Base-by-base conservation (phyloP, 495 filamentous ascomycete species). In the Trichoderma parareesei region DNA sequence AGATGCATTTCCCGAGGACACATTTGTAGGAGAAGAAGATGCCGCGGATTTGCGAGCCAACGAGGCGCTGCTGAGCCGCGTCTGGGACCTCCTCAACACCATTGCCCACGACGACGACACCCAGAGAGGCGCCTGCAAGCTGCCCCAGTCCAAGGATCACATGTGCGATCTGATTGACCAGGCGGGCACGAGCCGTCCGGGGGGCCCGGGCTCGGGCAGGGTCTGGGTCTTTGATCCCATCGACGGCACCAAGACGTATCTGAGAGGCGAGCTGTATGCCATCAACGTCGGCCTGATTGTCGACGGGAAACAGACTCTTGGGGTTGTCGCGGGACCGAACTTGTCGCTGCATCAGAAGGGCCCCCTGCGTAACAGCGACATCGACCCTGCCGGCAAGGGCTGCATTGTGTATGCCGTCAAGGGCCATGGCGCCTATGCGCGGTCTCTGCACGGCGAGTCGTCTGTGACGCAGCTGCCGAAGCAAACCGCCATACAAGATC, bases 151-250 rank as follows among this genome's bases (percentile, higher is more conserved):
- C 13, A 75, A 75, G 14, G 81, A 85, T 40, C 78, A 84, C 64
- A 81, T 90, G 77, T 82, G 88, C 43, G 67, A 80, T 16, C 68
- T 84, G 61, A 88, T 91, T 68, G 87, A 90, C 70, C 74, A 82
- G 57, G 86, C 86, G 40, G 81, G 81, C 1, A 73, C 74, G 53
- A 81, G 79, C 2, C 72, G 70, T 10, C 71, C 73, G 9, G 69
- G 69, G 0, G 77, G 78, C 16, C 69, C 72, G 1, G 69, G 68
- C 0, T 73, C 75, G 2, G 72, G 76, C 3, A 71, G 81, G 4
- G 75, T 82, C 1, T 90, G 87, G 87, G 83, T 88, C 4, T 80
- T 90, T 42, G 88, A 90, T 69, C 88, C 88, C 0, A 87, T 90
- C 57, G 88, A 90, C 66, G 88, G 88, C 35, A 90, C 88, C 0